These are phyloP conservation scores for Phytophthora fragariae DNA, from an alignment of 352 stramenopile genomes.

Conservation along the genomic window DNA sequence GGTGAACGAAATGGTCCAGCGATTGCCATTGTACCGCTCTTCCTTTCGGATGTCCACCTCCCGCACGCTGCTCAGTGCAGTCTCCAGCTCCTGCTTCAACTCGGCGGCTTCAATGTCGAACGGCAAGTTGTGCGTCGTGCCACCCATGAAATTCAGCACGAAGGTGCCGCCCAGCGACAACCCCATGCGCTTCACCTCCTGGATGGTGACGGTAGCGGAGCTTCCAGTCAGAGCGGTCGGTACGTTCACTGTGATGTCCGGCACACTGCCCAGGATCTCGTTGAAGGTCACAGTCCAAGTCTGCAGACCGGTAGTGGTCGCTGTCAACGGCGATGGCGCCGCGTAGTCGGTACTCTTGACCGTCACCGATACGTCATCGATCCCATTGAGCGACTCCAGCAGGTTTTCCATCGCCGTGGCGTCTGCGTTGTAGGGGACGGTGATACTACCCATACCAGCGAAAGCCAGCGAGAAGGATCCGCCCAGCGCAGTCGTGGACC, in stretches of 20 bases:
- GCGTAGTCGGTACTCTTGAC: conserved; percentile 62
- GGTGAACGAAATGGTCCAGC: conserved; percentile 96
- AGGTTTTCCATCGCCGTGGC: conserved; percentile 58
- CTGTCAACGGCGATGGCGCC: background rate
- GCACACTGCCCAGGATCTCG: conserved; percentile 92
- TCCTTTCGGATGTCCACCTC: conserved; percentile 81
- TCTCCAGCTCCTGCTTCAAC: conserved; percentile 91
- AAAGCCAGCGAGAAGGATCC: conserved; percentile 81
- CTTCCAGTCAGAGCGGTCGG: conserved; percentile 70
- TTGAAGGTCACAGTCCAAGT: conserved; percentile 93
- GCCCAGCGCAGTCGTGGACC: conserved; percentile 38
- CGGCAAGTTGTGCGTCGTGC: conserved; percentile 91
- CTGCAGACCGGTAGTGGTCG: conserved; percentile 46
- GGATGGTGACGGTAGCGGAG: conserved; percentile 60
- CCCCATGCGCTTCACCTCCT: conserved; percentile 75
- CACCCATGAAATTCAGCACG: conserved; percentile 92
- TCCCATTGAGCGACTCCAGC: conserved; percentile 76
- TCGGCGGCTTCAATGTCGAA: conserved; percentile 89
- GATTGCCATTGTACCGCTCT: conserved; percentile 84
- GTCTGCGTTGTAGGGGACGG: conserved; percentile 48
- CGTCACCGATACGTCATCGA: conserved; percentile 80
- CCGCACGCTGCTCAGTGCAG: conserved; percentile 48
- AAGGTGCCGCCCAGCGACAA: conserved; percentile 92
- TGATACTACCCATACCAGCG: conserved; percentile 52
- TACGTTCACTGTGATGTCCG: conserved; percentile 74